Conservation (phyloP, 1,139 yeast species). For the Torulaspora pretoriensis region DNA sequence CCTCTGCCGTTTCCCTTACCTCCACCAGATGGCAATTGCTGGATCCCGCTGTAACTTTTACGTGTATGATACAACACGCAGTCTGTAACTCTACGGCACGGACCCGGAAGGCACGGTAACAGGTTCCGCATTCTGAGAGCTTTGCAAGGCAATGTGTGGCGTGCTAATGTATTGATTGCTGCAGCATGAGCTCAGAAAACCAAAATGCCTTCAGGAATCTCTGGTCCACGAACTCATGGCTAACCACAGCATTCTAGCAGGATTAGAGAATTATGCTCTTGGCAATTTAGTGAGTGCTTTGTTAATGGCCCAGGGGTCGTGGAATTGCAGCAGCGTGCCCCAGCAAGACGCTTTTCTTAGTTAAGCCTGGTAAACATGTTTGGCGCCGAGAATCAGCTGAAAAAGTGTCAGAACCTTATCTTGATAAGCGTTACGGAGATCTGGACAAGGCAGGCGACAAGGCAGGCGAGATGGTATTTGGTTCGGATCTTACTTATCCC, state of each 20-base stretch:
- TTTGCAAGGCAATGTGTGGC: slow-evolving; percentile 2
- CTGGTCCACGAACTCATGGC: slow-evolving; percentile 4
- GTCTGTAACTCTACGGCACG: background rate
- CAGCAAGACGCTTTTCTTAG: slow-evolving; percentile 1
- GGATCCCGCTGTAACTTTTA: background rate
- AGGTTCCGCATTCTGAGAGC: background rate
- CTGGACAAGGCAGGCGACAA: no score
- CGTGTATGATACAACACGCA: background rate
- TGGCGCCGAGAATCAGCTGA: no score
- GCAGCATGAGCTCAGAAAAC: background rate
- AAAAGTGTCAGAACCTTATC: no score
- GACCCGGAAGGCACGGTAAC: background rate
- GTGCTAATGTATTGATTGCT: background rate
- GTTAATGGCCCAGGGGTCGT: background rate
- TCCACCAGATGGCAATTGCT: background rate
- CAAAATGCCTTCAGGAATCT: background rate
- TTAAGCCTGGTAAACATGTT: background rate
- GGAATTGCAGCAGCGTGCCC: slow-evolving; percentile 4
- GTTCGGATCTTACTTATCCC: background rate
- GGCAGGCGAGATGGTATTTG: background rate
- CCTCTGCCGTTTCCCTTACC: background rate
- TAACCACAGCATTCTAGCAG: slow-evolving; percentile 2
- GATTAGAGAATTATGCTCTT: background rate
- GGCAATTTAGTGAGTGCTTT: background rate
- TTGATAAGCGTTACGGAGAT: no score